Percentiles rank a stretch among this genome's conserved stretches.
Evolutionary conservation across 768 basidiomycete species (phyloP).

Genomic region (Daedalea quercina): DNA sequence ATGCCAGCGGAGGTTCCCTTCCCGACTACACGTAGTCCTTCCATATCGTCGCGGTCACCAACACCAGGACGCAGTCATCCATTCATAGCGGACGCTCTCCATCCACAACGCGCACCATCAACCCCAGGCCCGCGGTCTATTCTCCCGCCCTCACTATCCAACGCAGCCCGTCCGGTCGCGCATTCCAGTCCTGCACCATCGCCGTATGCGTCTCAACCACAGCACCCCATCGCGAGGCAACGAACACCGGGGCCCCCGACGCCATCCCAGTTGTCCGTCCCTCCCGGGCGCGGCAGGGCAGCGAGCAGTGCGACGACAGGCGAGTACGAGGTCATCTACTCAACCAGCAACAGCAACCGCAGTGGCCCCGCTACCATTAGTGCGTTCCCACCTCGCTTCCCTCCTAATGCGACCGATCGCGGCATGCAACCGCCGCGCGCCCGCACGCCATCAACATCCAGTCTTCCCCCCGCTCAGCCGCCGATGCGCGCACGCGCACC

Average conservation of each 20-base stretch:
- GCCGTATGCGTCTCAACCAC: neutral
- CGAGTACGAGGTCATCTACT: conserved; percentile 13
- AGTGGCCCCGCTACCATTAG: conserved; percentile 9
- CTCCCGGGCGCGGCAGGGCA: neutral
- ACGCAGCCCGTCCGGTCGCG: conserved; percentile 7
- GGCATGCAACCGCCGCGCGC: neutral
- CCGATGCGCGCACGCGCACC: conserved; percentile 1
- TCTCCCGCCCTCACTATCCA: conserved; percentile 3
- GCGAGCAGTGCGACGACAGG: conserved; percentile 1
- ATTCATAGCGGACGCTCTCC: conserved; percentile 1
- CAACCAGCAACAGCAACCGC: conserved; percentile 8
- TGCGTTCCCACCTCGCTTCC: conserved; percentile 16
- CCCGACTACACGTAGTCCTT: conserved; percentile 11
- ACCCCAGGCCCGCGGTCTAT: conserved; percentile 3
- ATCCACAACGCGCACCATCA: conserved; percentile 1
- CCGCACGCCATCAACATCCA: conserved; percentile 3
- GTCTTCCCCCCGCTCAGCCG: conserved; percentile 2
- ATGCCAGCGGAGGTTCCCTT: conserved; percentile 5
- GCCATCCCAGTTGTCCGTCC: neutral
- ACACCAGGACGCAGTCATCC: conserved; percentile 10
- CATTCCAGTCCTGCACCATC: conserved; percentile 11
- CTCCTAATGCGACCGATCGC: neutral
- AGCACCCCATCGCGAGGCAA: neutral
- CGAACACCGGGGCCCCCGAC: neutral
- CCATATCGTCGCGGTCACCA: conserved; percentile 9